phyloP scores from a whole-genome alignment of 148 eudicot genomes.

The Pouteria glomerata region DNA sequence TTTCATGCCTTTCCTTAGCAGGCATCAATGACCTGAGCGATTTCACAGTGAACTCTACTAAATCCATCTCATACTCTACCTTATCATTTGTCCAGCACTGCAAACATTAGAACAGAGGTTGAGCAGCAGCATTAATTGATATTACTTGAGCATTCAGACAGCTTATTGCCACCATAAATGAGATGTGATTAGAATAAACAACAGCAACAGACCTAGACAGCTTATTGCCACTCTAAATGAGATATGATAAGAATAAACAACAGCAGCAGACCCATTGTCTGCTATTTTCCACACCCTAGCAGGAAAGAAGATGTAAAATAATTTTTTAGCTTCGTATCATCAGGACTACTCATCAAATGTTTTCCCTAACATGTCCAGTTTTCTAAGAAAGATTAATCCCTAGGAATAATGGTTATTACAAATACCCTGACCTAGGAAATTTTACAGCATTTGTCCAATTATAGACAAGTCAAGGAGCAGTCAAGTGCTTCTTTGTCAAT shows the following conservation, averaged over 20 bases:
- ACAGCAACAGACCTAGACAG: not conserved
- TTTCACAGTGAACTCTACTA: conserved; percentile 60
- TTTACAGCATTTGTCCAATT: too few relatives aligned
- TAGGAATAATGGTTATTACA: not conserved
- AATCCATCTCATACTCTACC: conserved; percentile 69
- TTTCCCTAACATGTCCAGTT: too few relatives aligned
- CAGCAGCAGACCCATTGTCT: not conserved
- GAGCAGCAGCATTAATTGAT: not conserved
- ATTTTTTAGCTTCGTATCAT: not conserved
- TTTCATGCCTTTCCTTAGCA: conserved; percentile 69
- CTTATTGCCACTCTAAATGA: not conserved
- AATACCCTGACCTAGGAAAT: not conserved
- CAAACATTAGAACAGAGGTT: conserved; percentile 8
- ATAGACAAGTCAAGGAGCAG: too few relatives aligned
- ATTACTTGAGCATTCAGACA: not conserved
- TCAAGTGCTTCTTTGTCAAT: too few relatives aligned
- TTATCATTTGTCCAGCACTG: conserved; percentile 86
- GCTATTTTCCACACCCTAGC: not conserved
- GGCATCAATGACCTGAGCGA: conserved; percentile 70
- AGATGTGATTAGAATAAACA: not conserved
- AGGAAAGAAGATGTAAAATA: not conserved
- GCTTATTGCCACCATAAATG: conserved; percentile 1
- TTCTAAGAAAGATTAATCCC: too few relatives aligned
- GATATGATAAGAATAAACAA: not conserved
- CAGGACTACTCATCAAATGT: not conserved